These are phyloP conservation scores for Stromatinia cepivora DNA, from an alignment of 2,329 filamentous ascomycete species.

Conservation along the genomic window DNA sequence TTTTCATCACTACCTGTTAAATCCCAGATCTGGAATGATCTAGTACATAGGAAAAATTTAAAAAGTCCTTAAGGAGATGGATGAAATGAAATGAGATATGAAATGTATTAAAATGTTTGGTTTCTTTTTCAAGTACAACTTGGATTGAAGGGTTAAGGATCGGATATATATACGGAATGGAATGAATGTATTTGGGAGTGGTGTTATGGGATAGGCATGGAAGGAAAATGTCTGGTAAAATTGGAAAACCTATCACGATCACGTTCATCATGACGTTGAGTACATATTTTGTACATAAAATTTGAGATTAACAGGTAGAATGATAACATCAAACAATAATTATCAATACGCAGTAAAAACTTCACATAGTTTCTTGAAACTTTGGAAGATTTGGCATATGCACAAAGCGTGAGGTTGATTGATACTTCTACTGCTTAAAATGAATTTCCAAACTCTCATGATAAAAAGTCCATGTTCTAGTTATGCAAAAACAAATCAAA, in stretches of 20 bases:
- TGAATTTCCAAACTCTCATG: too few species aligned
- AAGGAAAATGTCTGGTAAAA: not conserved
- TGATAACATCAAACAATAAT: not conserved
- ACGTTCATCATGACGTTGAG: not conserved
- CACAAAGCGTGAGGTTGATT: too few species aligned
- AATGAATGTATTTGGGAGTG: not conserved
- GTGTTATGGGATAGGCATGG: not conserved
- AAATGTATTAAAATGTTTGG: not conserved
- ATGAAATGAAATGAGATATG: not conserved
- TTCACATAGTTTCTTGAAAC: not conserved
- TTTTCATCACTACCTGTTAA: slow-evolving; percentile 41
- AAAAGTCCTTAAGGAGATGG: not conserved
- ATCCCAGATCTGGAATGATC: not conserved
- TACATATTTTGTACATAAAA: not conserved
- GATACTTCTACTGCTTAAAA: not conserved
- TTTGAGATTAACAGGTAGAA: not conserved
- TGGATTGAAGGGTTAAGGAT: not conserved
- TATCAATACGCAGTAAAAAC: not conserved
- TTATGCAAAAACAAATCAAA: not conserved
- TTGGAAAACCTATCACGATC: not conserved
- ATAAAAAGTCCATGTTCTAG: not conserved
- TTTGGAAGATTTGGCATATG: not conserved
- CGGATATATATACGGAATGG: not conserved
- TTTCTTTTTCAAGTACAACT: not conserved
- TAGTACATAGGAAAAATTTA: too few species aligned